Evolutionary conservation across 176 grass and related monocot genomes (phyloP).

Genomic region (Pontederia crassipes): DNA sequence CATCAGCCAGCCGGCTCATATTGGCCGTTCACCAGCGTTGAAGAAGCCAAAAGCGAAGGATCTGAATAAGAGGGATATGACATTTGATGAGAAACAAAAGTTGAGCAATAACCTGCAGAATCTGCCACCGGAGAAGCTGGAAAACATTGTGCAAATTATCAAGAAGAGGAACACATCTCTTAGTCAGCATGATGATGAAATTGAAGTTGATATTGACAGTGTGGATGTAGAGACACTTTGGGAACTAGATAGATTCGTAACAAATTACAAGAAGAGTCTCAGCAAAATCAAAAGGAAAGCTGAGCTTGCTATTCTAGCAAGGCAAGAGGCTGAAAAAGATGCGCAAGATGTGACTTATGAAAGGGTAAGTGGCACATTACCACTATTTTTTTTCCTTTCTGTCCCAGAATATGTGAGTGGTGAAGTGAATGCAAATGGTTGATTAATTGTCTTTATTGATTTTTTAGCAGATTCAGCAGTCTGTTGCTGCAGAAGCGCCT

Average conservation of each 20-base stretch:
- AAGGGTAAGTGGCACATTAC: conserved; percentile 21
- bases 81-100: conserved; percentile 84
- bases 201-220: conserved; percentile 98
- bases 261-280: conserved; percentile 91
- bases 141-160: conserved; percentile 76
- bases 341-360: conserved; percentile 34
- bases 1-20: conserved; percentile 4
- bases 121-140: conserved; percentile 72
- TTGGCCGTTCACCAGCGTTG: conserved; percentile 39
- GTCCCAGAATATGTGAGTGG: not conserved
- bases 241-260: conserved; percentile 92
- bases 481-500: conserved; percentile 30
- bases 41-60: conserved; percentile 98
- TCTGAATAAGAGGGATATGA: conserved; percentile 91
- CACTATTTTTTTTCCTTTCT: conserved; percentile 3
- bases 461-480: conserved; percentile 35
- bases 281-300: conserved; percentile 95
- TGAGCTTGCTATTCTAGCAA: conserved; percentile 66
- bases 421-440: not conserved
- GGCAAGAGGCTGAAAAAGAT: conserved; percentile 39
- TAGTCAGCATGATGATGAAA: conserved; percentile 89
- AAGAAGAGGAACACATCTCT: conserved; percentile 86
- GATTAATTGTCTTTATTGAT: not conserved
- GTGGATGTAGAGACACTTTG: conserved; percentile 95
- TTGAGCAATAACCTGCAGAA: conserved; percentile 91